phyloP scores from a whole-genome alignment of 2,329 filamentous ascomycete species.

The Elsinoe australis region DNA sequence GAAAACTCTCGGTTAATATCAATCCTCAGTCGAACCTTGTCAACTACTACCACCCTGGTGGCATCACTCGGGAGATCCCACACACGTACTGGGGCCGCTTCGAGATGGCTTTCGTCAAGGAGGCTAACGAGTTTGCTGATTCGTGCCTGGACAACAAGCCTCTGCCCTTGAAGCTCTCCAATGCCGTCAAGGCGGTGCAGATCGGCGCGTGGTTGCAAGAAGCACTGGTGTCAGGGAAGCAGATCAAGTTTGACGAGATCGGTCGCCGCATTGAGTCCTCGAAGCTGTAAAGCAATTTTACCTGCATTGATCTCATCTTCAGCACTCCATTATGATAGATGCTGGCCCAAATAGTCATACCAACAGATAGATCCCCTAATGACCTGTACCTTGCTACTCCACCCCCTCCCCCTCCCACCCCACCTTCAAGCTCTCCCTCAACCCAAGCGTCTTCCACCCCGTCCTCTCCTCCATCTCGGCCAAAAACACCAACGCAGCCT shows the following conservation, averaged over 20 bases:
- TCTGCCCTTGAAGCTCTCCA: constrained; percentile 49
- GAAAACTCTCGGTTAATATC: constrained; percentile 55
- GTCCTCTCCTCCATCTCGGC: no score
- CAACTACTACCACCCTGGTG: constrained; percentile 46
- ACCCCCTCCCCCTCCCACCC: no score
- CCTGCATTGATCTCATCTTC: no score
- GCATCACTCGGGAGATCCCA: constrained; percentile 54
- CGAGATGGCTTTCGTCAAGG: constrained; percentile 54
- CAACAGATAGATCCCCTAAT: no score
- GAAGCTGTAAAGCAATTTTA: constrained; percentile 17
- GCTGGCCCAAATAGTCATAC: no score
- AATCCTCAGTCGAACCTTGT: constrained; percentile 51
- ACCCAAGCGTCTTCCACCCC: no score
- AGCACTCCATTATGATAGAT: no score
- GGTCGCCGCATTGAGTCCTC: constrained; percentile 40
- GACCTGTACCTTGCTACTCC: no score
- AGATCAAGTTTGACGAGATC: constrained; percentile 49
- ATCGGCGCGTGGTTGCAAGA: constrained; percentile 50
- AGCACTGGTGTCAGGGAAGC: constrained; percentile 37
- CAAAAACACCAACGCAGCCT: no score
- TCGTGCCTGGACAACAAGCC: constrained; percentile 49
- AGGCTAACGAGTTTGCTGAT: constrained; percentile 57
- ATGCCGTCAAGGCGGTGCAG: constrained; percentile 52
- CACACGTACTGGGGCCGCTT: constrained; percentile 57
- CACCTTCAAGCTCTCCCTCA: no score